Evolutionary conservation across 2,329 filamentous ascomycete species (phyloP), one percentile per base, ranked within the genome.

Genomic region (Ascochyta pisi): DNA sequence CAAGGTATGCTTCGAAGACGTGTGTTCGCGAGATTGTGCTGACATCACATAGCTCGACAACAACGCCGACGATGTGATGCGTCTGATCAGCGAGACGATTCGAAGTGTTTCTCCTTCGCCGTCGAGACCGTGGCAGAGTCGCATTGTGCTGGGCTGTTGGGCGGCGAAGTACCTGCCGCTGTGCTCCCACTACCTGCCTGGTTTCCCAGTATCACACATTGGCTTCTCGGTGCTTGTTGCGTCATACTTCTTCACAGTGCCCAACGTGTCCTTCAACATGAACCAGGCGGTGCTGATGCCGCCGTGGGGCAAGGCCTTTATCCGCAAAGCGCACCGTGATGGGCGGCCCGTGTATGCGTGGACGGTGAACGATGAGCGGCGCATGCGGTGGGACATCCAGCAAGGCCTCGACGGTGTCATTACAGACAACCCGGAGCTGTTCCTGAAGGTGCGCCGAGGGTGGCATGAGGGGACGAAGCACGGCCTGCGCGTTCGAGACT

Each of bases 111-210:
- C 55, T 52, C 76, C 61, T 70, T 61, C 79, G 61, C 55, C 76
- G 12, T 73, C 75, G 1, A 66, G 63, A 19, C 84, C 86, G 4
- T 97, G 94, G 93, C 79, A 83, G 24, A 77, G 87, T 54, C 85
- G 93, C 26, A 82, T 97, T 46, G 79, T 96, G 0, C 79, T 96
- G 1, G 94, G 93, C 40, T 89, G 88, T 71, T 97, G 94, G 94
- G 87, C 88, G 82, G 83, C 86, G 16, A 85, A 85, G 66, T 93
- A 89, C 76, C 79, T 96, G 16, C 82, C 86, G 7, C 78, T 89
- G 4, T 86, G 86, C 65, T 78, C 81, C 46, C 75, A 82, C 35
- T 80, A 88, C 69, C 83, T 92, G 3, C 88, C 89, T 0, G 77
- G 75, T 19, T 90, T 85, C 68, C 81, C 84, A 1, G 77, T 89